These are phyloP conservation scores for Tympanopsis confertula DNA, from an alignment of 2,329 filamentous ascomycete species.

Conservation along the genomic window DNA sequence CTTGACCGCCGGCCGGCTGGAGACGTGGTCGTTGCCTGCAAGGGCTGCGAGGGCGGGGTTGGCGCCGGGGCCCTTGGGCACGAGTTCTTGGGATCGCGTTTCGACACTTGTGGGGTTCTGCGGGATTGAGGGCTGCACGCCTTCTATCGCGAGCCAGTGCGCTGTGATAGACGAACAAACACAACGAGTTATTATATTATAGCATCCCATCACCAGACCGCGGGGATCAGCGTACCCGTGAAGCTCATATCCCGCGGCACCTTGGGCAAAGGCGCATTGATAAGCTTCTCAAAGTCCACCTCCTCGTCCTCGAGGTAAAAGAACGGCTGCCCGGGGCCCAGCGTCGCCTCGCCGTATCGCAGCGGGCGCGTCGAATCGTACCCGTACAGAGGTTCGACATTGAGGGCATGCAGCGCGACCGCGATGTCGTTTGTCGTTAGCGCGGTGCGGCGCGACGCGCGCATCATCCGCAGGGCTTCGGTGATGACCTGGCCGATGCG, in stretches of 20 bases:
- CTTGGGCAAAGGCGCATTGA: constrained; percentile 89
- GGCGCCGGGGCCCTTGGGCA: constrained; percentile 80
- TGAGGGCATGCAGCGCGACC: constrained; percentile 71
- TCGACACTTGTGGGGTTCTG: constrained; percentile 88
- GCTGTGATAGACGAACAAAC: constrained; percentile 34
- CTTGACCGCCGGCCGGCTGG: constrained; percentile 84
- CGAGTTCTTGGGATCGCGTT: constrained; percentile 69
- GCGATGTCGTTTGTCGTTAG: constrained; percentile 83
- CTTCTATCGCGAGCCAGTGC: constrained; percentile 96
- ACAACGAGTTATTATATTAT: constrained; percentile 3
- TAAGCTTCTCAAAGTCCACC: constrained; percentile 96
- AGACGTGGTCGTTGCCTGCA: constrained; percentile 70
- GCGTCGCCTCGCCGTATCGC: constrained; percentile 82
- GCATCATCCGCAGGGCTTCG: constrained; percentile 93
- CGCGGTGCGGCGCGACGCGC: constrained; percentile 73
- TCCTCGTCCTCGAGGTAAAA: constrained; percentile 98
- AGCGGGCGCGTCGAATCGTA: constrained; percentile 87
- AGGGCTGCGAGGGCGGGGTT: constrained; percentile 76
- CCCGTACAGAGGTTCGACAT: constrained; percentile 90
- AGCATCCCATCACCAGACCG: not conserved
- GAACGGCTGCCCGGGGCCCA: constrained; percentile 85
- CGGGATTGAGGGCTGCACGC: constrained; percentile 89
- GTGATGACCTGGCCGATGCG: constrained; percentile 86
- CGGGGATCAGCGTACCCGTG: constrained; percentile 49
- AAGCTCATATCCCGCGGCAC: constrained; percentile 88